Conservation (phyloP, 2,329 filamentous ascomycete genomes). For the Cladosporium sp. region DNA sequence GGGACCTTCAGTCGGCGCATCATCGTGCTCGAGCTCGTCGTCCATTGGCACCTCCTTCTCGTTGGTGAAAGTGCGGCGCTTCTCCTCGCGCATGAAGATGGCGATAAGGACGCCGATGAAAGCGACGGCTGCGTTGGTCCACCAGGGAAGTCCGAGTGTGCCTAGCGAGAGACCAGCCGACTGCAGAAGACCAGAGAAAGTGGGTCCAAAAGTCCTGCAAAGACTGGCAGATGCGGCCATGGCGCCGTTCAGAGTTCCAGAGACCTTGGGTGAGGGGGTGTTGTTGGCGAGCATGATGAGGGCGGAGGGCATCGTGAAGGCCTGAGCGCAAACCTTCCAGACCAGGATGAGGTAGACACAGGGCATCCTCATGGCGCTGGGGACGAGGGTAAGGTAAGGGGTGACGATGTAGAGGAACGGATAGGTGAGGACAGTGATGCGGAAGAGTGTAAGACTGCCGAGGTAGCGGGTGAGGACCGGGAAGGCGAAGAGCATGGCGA, state of each 20-base stretch:
- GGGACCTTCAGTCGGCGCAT: slow-evolving; percentile 20
- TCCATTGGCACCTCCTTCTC: slow-evolving; percentile 23
- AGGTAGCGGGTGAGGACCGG: slow-evolving; percentile 70
- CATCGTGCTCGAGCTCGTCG: slow-evolving; percentile 15
- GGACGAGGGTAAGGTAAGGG: slow-evolving; percentile 84
- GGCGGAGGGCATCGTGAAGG: slow-evolving; percentile 85
- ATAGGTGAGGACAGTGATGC: slow-evolving; percentile 75
- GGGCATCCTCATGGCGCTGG: slow-evolving; percentile 63
- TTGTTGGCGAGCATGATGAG: slow-evolving; percentile 86
- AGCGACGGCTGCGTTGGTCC: slow-evolving; percentile 76
- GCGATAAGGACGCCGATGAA: slow-evolving; percentile 70
- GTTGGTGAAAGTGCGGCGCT: slow-evolving; percentile 23
- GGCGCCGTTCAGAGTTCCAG: slow-evolving; percentile 89
- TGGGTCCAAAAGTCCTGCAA: slow-evolving; percentile 82
- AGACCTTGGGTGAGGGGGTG: slow-evolving; percentile 74
- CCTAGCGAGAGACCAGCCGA: slow-evolving; percentile 72
- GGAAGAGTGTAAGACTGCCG: slow-evolving; percentile 77
- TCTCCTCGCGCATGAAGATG: slow-evolving; percentile 57
- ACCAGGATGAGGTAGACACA: slow-evolving; percentile 75
- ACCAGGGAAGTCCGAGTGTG: slow-evolving; percentile 89
- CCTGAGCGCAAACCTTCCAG: slow-evolving; percentile 90
- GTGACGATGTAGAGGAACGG: slow-evolving; percentile 82
- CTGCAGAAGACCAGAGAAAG: slow-evolving; percentile 80
- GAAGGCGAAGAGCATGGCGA: slow-evolving; percentile 80
- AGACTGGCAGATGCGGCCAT: slow-evolving; percentile 88